Percentiles rank a stretch among this genome's conserved stretches.
These are phyloP conservation scores for Tricholoma sp. DNA, from an alignment of 768 basidiomycete genomes.

Conservation along the genomic window DNA sequence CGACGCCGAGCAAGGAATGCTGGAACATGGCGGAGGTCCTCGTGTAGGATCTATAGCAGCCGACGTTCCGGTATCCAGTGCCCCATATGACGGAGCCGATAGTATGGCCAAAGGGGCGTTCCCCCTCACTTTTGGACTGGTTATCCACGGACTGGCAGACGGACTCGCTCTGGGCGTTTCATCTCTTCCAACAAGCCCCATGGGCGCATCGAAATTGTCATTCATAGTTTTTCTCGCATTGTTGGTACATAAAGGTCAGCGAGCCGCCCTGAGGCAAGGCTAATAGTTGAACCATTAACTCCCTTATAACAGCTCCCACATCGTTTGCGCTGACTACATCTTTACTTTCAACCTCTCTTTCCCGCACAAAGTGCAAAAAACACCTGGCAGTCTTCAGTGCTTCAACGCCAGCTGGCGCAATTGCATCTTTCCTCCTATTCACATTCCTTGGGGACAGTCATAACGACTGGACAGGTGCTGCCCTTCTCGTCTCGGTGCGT, in stretches of 20 bases:
- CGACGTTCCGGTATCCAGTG: conserved; percentile 6
- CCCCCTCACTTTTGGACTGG: conserved; percentile 78
- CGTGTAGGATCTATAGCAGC: conserved; percentile 16
- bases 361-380: conserved; percentile 62
- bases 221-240: conserved; percentile 88
- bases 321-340: conserved; percentile 85
- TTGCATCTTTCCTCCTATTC: conserved; percentile 70
- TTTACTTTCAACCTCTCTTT: conserved; percentile 70
- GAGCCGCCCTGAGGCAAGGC: background rate
- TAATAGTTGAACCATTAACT: background rate
- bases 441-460: conserved; percentile 44
- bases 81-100: conserved; percentile 10
- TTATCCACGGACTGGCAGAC: conserved; percentile 87
- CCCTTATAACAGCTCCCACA: conserved; percentile 63
- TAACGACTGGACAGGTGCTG: conserved; percentile 63
- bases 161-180: conserved; percentile 90
- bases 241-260: conserved; percentile 80
- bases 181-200: conserved; percentile 32
- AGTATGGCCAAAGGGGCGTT: conserved; percentile 44
- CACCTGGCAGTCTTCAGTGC: conserved; percentile 75
- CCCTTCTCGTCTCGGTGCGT: conserved; percentile 80
- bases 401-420: conserved; percentile 79
- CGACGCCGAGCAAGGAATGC: conserved; percentile 58
- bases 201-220: conserved; percentile 48
- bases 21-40: conserved; percentile 37